These are phyloP conservation scores for Calonectria multiphialidica DNA, from an alignment of 2,329 filamentous ascomycete species.

Conservation along the genomic window DNA sequence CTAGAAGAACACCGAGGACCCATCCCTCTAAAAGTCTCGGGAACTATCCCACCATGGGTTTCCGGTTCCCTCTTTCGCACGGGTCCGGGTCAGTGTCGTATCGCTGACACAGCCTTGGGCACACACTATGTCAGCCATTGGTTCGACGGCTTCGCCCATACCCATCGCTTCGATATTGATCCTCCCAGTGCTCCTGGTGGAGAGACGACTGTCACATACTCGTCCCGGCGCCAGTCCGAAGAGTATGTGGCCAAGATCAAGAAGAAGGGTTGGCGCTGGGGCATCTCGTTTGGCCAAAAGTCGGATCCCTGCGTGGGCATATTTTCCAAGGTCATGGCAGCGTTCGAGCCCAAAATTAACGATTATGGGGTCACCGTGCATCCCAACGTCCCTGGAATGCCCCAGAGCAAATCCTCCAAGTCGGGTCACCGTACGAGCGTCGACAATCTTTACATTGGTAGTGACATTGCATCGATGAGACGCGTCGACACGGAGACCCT, in stretches of 20 bases:
- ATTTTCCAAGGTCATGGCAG: conserved; percentile 77
- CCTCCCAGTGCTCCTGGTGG: conserved; percentile 47
- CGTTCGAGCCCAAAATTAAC: conserved; percentile 59
- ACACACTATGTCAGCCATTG: conserved; percentile 77
- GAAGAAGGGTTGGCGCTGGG: conserved; percentile 66
- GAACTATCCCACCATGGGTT: conserved; percentile 77
- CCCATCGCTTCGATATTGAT: conserved; percentile 79
- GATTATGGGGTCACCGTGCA: conserved; percentile 76
- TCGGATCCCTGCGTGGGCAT: conserved; percentile 80
- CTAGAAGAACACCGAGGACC: conserved; percentile 75
- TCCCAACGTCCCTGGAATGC: conserved; percentile 71
- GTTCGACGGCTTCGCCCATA: conserved; percentile 83
- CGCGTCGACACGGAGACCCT: conserved; percentile 77
- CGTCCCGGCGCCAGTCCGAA: conserved; percentile 77
- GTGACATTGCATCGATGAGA: conserved; percentile 69
- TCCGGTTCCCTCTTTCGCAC: conserved; percentile 81
- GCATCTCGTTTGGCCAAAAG: conserved; percentile 77
- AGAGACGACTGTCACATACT: conserved; percentile 69
- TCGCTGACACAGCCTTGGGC: conserved; percentile 70
- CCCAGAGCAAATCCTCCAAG: conserved; percentile 29
- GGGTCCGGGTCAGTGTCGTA: conserved; percentile 74
- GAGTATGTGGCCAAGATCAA: conserved; percentile 71
- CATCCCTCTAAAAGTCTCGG: conserved; percentile 72
- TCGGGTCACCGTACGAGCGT: conserved; percentile 53
- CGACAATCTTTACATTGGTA: conserved; percentile 65